A percentile compares a stretch with the other conserved stretches of the same genome.
phyloP scores from a whole-genome alignment of 805 yeast genomes.

The Scheffersomyces lignosus region DNA sequence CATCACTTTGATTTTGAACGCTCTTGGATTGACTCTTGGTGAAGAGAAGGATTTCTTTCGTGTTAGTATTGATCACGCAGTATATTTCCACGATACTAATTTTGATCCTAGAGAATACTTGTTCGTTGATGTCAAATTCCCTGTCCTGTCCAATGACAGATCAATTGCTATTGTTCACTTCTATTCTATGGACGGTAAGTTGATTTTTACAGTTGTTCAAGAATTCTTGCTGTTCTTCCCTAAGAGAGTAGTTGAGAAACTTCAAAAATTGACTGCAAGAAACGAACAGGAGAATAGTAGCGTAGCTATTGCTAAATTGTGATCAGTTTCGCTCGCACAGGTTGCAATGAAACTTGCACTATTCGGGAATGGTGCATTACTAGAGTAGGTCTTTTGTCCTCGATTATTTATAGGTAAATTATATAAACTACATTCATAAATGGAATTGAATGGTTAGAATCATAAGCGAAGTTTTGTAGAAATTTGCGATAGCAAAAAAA shows the following conservation, averaged over 20 bases:
- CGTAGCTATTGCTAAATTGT: too few relatives aligned
- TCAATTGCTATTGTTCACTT: conserved; percentile 26
- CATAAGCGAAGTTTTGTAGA: too few relatives aligned
- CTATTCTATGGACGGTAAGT: conserved; percentile 27
- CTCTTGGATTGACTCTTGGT: conserved; percentile 17
- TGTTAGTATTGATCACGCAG: conserved; percentile 38
- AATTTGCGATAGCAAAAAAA: too few relatives aligned
- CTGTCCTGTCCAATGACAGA: conserved; percentile 34
- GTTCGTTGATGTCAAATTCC: conserved; percentile 33
- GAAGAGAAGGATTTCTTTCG: conserved; percentile 26
- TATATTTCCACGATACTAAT: conserved; percentile 35
- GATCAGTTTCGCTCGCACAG: not conserved
- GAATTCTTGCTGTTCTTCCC: conserved; percentile 26
- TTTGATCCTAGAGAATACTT: conserved; percentile 38
- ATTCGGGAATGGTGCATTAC: too few relatives aligned
- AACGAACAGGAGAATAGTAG: too few relatives aligned
- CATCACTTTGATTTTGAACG: conserved; percentile 26
- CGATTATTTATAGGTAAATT: too few relatives aligned
- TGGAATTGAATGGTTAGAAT: too few relatives aligned
- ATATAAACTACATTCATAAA: too few relatives aligned
- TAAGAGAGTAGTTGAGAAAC: conserved; percentile 4
- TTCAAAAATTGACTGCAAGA: conserved; percentile 3
- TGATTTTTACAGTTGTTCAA: conserved; percentile 33
- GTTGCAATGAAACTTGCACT: not conserved
- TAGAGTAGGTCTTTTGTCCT: too few relatives aligned